Evolutionary conservation across 1,284 basidiomycete genomes (phyloP).

Genomic region (Ustilago sp.): DNA sequence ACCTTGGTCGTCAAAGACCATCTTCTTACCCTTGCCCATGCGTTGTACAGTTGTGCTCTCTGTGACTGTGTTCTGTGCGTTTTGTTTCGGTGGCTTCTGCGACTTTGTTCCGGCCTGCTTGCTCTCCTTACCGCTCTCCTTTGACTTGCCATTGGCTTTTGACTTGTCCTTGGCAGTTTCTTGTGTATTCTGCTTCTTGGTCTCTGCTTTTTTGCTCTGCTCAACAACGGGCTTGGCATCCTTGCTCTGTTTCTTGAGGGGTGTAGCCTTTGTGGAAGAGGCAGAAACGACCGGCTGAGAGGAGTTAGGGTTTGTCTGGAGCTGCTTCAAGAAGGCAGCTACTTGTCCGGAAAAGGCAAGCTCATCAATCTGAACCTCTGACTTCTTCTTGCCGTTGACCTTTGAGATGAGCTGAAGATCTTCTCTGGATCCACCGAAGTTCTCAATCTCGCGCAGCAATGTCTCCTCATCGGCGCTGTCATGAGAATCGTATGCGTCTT

Average conservation of each 20-base stretch:
- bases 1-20: slow-evolving; percentile 55
- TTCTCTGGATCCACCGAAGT: slow-evolving; percentile 42
- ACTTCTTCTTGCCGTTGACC: slow-evolving; percentile 37
- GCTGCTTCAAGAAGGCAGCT: slow-evolving; percentile 45
- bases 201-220: slow-evolving; percentile 17
- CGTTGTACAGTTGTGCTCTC: slow-evolving; percentile 33
- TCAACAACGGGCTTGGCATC: slow-evolving; percentile 6
- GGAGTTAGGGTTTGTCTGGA: slow-evolving; percentile 25
- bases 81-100: slow-evolving; percentile 20
- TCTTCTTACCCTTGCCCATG: slow-evolving; percentile 52
- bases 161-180: slow-evolving; percentile 17
- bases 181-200: slow-evolving; percentile 18
- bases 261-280: not conserved
- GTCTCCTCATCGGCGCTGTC: slow-evolving; percentile 50
- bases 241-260: slow-evolving; percentile 17
- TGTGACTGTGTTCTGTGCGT: slow-evolving; percentile 1
- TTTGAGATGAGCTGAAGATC: slow-evolving; percentile 50
- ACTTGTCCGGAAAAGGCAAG: slow-evolving; percentile 36
- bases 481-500: slow-evolving; percentile 39
- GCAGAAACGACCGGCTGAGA: slow-evolving; percentile 20
- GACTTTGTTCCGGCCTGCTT: slow-evolving; percentile 33
- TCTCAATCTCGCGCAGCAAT: slow-evolving; percentile 47
- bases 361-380: slow-evolving; percentile 37
- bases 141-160: slow-evolving; percentile 20
- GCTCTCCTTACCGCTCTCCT: slow-evolving; percentile 14